Evolutionary conservation across 345 rosid genomes (phyloP), one percentile per base, ranked within the genome.

Genomic region (Heritiera littoralis): DNA sequence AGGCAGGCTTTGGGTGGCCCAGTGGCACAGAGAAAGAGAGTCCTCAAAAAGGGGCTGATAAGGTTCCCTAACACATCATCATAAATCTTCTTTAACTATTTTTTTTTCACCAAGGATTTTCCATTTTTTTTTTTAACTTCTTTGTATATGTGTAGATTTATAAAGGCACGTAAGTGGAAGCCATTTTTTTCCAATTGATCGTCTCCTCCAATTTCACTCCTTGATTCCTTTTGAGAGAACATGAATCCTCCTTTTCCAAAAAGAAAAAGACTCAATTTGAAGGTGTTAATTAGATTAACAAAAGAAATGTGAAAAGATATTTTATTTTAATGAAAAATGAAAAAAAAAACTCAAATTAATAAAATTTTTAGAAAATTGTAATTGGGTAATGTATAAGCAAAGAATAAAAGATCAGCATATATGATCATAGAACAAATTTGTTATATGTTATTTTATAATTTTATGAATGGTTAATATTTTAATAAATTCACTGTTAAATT

Each of bases 31-130:
- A 3, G 61, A 58, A 58, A 58, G 30, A 58, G 12, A 56, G 64
- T 7, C 18, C 13, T 7, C 43, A 1, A 4, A 55, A 10, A 74
- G 32, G 52, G 52, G 12, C 51, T 61, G 81, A 78, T 79, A 67
- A 81, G 72, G 64, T 79, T 60, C 63, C 45, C 48, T 46, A 65
- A 66, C 58, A 51, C 23, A 51, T 69, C 66, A 41, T 43, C 55
- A n/a, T 52, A 54, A 72, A 35, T 40, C 11, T 11, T 74, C 18
- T 56, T 59, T 20, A 58, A 18, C 43, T 54, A 9, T 7, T 0
- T 52, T 32, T 49, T 20, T 4, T 35, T 32, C 43, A 41, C 75
- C 43, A 65, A 65, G 14, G 1, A 12, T 0, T 38, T 35, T 64
- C 15, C 41, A 4, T 20, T 5, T 10, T 61, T 32, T 63, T 63